Evolutionary conservation across 2,329 filamentous ascomycete species (phyloP).

Genomic region (Fusarium tanahbumbuense): DNA sequence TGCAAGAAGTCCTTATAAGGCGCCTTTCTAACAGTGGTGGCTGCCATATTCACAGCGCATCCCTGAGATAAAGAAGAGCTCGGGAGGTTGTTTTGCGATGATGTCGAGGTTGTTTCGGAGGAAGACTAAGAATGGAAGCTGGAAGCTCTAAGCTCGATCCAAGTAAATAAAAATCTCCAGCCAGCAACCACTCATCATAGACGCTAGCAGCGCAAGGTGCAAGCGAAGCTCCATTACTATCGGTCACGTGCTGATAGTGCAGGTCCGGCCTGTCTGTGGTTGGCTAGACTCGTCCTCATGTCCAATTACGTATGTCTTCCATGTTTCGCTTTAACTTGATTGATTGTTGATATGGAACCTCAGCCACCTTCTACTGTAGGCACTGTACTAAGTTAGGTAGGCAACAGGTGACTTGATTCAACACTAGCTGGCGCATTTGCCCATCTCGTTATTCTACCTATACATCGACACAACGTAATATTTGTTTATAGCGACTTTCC

Average conservation of each 20-base stretch:
- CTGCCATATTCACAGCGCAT: slow-evolving; percentile 64
- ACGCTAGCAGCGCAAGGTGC: slow-evolving; percentile 35
- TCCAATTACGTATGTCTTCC: slow-evolving; percentile 48
- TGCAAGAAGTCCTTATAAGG: slow-evolving; percentile 91
- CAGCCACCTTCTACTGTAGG: slow-evolving; percentile 36
- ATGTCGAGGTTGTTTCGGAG: slow-evolving; percentile 26
- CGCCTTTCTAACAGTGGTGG: slow-evolving; percentile 65
- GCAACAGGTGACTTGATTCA: slow-evolving; percentile 42
- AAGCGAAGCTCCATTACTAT: slow-evolving; percentile 24
- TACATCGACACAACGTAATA: slow-evolving; percentile 16
- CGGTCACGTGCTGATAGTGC: slow-evolving; percentile 49
- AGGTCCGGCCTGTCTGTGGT: slow-evolving; percentile 36
- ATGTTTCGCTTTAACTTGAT: slow-evolving; percentile 24
- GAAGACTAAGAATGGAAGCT: slow-evolving; percentile 19
- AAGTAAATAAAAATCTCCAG: slow-evolving; percentile 53
- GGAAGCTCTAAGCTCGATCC: slow-evolving; percentile 29
- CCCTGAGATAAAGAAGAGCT: slow-evolving; percentile 48
- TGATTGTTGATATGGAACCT: slow-evolving; percentile 21
- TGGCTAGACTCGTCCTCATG: slow-evolving; percentile 23
- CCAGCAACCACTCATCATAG: slow-evolving; percentile 44
- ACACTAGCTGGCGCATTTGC: slow-evolving; percentile 12
- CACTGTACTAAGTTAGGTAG: slow-evolving; percentile 30
- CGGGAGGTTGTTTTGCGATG: slow-evolving; percentile 30
- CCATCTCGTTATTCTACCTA: slow-evolving; percentile 1
- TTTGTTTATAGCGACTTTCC: slow-evolving; percentile 5